Evolutionary conservation across 352 stramenopile species (phyloP).

Genomic region (Phytopythium oedochilum): DNA sequence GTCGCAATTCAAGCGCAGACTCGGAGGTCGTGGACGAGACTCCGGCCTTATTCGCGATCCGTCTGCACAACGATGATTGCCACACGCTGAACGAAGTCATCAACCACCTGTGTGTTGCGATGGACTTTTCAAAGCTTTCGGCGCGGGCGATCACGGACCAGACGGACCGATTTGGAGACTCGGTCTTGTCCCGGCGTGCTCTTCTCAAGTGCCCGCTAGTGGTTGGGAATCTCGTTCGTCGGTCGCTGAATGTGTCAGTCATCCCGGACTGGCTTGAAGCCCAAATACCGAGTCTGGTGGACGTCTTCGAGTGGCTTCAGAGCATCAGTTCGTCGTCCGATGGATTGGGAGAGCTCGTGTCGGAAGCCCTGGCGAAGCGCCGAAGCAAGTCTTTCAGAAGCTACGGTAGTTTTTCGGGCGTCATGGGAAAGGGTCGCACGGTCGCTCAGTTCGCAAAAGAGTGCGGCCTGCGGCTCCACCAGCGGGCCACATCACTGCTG

Average conservation of each 20-base stretch:
- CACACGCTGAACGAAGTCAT: constrained; percentile 74
- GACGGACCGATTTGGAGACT: constrained; percentile 59
- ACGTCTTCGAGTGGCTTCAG: constrained; percentile 70
- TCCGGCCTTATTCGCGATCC: constrained; percentile 37
- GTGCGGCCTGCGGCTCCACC: constrained; percentile 24
- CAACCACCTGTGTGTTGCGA: constrained; percentile 47
- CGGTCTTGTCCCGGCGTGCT: constrained; percentile 29
- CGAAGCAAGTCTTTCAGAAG: constrained; percentile 26
- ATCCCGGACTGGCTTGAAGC: constrained; percentile 61
- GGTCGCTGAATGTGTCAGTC: constrained; percentile 70
- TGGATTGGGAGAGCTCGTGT: constrained; percentile 65
- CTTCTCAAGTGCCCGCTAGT: constrained; percentile 44
- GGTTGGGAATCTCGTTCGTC: constrained; percentile 48
- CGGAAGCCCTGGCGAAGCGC: constrained; percentile 51
- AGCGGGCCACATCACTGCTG: constrained; percentile 22
- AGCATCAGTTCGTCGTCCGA: constrained; percentile 67
- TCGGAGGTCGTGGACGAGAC: constrained; percentile 3
- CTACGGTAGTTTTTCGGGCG: constrained; percentile 25
- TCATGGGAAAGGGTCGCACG: constrained; percentile 18
- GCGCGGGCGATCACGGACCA: constrained; percentile 46
- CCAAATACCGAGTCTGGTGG: constrained; percentile 46
- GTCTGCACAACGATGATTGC: constrained; percentile 85
- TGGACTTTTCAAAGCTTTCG: constrained; percentile 48
- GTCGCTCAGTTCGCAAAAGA: constrained; percentile 33
- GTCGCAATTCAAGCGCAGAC: neutral